Evolutionary conservation across 179 eudicot genomes (phyloP).

Genomic region (Sideroxylon spinosum): DNA sequence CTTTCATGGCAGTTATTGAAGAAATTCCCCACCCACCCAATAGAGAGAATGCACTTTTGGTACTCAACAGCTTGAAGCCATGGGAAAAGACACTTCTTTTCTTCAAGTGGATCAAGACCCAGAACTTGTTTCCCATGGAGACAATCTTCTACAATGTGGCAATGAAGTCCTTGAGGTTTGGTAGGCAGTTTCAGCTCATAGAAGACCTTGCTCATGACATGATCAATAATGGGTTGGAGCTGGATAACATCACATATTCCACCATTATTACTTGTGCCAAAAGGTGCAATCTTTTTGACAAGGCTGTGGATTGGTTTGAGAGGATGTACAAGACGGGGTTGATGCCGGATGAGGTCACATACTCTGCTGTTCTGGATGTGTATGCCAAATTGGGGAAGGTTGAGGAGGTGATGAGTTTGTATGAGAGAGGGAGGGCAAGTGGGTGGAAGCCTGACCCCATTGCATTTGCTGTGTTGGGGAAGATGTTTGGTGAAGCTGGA

Average conservation of each 20-base stretch:
- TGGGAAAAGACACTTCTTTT: conserved; percentile 73
- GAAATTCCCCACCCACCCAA: conserved; percentile 53
- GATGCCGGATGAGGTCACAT: conserved; percentile 99
- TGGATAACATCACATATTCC: conserved; percentile 92
- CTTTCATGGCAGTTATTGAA: conserved; percentile 41
- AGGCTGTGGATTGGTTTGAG: conserved; percentile 98
- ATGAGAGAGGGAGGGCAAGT: conserved; percentile 84
- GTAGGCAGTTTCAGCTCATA: conserved; percentile 70
- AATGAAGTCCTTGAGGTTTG: conserved; percentile 91
- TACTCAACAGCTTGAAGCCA: conserved; percentile 60
- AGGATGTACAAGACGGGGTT: conserved; percentile 90
- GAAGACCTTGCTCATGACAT: conserved; percentile 82
- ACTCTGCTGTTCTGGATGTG: conserved; percentile 84
- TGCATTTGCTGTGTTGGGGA: conserved; percentile 82
- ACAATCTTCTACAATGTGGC: conserved; percentile 82
- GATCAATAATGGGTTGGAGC: conserved; percentile 51
- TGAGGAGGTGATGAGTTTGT: conserved; percentile 91
- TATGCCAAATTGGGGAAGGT: conserved; percentile 82
- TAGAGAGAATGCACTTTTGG: conserved; percentile 64
- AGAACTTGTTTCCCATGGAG: conserved; percentile 70
- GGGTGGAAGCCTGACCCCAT: conserved; percentile 90
- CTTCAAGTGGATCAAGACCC: conserved; percentile 82
- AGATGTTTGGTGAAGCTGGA: conserved; percentile 94
- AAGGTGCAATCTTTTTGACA: conserved; percentile 62
- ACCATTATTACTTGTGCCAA: conserved; percentile 94